Evolutionary conservation across 345 rosid genomes (phyloP).

Genomic region (Moricandia moricandioides): DNA sequence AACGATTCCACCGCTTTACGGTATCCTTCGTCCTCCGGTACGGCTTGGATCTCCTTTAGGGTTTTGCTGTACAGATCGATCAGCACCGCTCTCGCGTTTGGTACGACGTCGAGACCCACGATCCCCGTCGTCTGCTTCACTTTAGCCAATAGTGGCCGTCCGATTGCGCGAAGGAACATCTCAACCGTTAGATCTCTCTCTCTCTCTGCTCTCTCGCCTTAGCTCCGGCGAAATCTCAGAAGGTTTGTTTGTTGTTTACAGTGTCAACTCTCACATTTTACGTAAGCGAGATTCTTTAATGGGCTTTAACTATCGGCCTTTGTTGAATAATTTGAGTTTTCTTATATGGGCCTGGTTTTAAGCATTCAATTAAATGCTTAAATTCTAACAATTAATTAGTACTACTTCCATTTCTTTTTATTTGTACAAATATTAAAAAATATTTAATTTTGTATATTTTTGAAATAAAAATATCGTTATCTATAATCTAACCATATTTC

Average conservation of each 20-base stretch:
- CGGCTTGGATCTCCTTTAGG: conserved; percentile 90
- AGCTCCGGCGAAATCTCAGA: conserved; percentile 34
- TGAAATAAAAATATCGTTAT: too few relatives aligned
- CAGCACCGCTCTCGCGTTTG: conserved; percentile 86
- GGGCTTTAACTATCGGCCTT: neutral
- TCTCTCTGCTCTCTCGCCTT: neutral
- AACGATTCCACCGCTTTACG: conserved; percentile 92
- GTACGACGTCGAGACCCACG: conserved; percentile 95
- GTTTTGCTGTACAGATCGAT: conserved; percentile 76
- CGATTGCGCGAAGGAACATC: conserved; percentile 81
- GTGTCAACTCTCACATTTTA: neutral
- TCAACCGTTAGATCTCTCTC: conserved; percentile 19
- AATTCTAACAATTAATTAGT: too few relatives aligned
- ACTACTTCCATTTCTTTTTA: too few relatives aligned
- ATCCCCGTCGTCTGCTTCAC: conserved; percentile 97
- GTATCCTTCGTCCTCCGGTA: conserved; percentile 95
- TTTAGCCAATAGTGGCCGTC: conserved; percentile 88
- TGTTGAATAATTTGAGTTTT: neutral
- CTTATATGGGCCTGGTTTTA: neutral
- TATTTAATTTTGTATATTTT: too few relatives aligned
- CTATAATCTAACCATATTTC: too few relatives aligned
- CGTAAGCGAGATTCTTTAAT: neutral
- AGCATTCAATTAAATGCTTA: too few relatives aligned
- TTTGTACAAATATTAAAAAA: too few relatives aligned
- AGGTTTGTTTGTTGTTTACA: conserved; percentile 11